Percentiles rank a stretch among this genome's conserved stretches.
Conservation (phyloP, 441 rosid genomes). For the Euphorbia schlechtendalii region DNA sequence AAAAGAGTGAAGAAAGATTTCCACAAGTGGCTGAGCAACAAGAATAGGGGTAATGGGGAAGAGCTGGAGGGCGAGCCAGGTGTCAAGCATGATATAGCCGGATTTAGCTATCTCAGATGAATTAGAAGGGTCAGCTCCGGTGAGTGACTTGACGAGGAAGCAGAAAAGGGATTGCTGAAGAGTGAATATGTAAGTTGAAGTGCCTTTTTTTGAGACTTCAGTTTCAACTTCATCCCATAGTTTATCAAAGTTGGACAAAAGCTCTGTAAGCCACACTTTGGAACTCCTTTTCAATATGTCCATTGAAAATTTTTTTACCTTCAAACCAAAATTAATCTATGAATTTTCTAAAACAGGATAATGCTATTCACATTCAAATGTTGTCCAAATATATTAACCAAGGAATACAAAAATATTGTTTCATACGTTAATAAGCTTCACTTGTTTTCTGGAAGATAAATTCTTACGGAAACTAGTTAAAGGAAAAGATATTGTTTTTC, state of each 20-base stretch:
- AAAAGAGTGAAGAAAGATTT: constrained; percentile 74
- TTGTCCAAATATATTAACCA: no score
- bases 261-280: constrained; percentile 47
- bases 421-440: no score
- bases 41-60: constrained; percentile 47
- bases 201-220: constrained; percentile 33
- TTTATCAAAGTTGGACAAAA: constrained; percentile 38
- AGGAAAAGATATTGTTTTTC: no score
- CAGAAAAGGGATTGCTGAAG: constrained; percentile 51
- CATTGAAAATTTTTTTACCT: constrained; percentile 48
- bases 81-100: constrained; percentile 41
- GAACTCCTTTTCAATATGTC: constrained; percentile 68
- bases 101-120: constrained; percentile 38
- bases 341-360: no score
- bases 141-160: constrained; percentile 45
- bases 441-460: no score
- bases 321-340: background rate
- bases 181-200: constrained; percentile 29
- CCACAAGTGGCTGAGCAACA: constrained; percentile 53
- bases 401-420: no score
- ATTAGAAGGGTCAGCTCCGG: constrained; percentile 56
- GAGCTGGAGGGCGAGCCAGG: constrained; percentile 61
- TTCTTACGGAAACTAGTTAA: no score
- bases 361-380: no score
- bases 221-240: constrained; percentile 49